These are phyloP conservation scores for Fomitopsis palustris DNA, from an alignment of 1,284 basidiomycete species.

Conservation along the genomic window DNA sequence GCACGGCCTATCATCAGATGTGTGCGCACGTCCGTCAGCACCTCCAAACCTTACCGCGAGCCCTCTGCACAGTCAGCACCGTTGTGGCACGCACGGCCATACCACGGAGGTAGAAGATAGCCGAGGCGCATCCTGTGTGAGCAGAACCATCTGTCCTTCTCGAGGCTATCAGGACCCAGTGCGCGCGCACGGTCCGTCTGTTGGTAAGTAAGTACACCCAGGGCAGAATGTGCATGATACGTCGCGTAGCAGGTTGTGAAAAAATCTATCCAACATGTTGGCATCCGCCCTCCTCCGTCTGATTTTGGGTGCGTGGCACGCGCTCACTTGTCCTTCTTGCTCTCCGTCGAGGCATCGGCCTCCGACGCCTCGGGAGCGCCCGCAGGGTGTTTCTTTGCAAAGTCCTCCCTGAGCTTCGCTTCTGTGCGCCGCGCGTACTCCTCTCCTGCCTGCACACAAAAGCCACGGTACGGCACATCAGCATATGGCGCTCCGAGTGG, in stretches of 20 bases:
- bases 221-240: neutral
- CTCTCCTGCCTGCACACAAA: constrained; percentile 67
- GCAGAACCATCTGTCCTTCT: neutral
- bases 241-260: neutral
- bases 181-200: neutral
- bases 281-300: neutral
- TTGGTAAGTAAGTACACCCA: neutral
- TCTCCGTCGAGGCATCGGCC: constrained; percentile 18
- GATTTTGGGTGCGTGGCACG: neutral
- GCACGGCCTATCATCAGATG: neutral
- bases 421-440: constrained; percentile 78
- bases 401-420: constrained; percentile 38
- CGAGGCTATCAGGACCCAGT: neutral
- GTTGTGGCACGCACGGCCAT: neutral
- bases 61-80: neutral
- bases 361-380: constrained; percentile 2
- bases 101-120: neutral
- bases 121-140: neutral
- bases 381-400: constrained; percentile 34
- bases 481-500: constrained; percentile 9
- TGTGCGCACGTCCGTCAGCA: neutral
- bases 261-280: neutral
- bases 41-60: neutral
- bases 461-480: neutral
- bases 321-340: constrained; percentile 33